Percentiles rank a stretch among this genome's conserved stretches.
These are phyloP conservation scores for Kurtzmaniella quercitrusa DNA, from an alignment of 1,139 yeast genomes.

Conservation along the genomic window DNA sequence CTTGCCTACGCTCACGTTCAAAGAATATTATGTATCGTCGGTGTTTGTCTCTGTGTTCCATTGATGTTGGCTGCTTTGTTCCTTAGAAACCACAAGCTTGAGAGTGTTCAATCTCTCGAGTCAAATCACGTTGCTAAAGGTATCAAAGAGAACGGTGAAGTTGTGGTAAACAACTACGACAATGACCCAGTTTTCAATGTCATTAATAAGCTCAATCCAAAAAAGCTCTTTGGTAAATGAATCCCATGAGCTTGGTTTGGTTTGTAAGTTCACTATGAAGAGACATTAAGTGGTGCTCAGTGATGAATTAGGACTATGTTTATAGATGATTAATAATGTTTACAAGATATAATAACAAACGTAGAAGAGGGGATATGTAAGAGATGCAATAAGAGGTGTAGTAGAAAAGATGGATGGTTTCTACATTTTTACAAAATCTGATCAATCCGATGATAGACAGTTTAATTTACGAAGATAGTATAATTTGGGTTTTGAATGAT, in stretches of 20 bases:
- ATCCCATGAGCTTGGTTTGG: background rate
- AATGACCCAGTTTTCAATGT: constrained; percentile 23
- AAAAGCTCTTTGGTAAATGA: too few relatives aligned
- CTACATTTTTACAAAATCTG: too few relatives aligned
- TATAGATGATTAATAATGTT: too few relatives aligned
- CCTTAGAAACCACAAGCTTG: constrained; percentile 31
- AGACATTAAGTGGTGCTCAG: background rate
- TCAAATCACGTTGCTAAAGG: constrained; percentile 7
- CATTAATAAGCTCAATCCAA: too few relatives aligned
- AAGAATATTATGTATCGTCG: constrained; percentile 27
- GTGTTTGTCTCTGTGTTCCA: constrained; percentile 30
- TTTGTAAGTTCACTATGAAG: background rate
- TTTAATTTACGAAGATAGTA: too few relatives aligned
- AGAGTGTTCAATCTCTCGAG: constrained; percentile 19
- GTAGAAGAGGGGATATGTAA: too few relatives aligned
- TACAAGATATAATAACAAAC: too few relatives aligned
- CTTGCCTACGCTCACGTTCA: constrained; percentile 31
- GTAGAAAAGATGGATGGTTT: too few relatives aligned
- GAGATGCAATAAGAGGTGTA: too few relatives aligned
- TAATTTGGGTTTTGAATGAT: too few relatives aligned
- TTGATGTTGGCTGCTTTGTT: constrained; percentile 26
- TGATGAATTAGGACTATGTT: too few relatives aligned
- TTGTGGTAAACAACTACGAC: constrained; percentile 29
- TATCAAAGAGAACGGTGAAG: constrained; percentile 10
- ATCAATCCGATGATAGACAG: too few relatives aligned